Evolutionary conservation across 331 rosid genomes (phyloP).

Genomic region (Quercus phellos): DNA sequence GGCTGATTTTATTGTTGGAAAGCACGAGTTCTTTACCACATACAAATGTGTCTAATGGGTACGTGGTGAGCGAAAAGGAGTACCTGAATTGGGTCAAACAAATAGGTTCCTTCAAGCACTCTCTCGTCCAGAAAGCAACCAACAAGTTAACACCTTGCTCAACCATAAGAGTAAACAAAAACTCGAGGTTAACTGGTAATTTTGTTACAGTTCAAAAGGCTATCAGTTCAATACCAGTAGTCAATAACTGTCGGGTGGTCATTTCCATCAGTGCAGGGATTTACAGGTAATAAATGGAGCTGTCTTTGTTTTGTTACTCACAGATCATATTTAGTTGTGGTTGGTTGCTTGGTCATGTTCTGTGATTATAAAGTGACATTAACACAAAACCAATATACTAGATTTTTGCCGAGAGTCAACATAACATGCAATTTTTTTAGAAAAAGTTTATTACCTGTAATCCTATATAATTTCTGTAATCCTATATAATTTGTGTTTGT

Average conservation of each 20-base stretch:
- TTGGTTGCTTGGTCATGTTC: not conserved
- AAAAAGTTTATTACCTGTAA: no score
- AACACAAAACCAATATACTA: not conserved
- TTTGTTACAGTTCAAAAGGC: constrained; percentile 14
- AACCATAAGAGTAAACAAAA: constrained; percentile 3
- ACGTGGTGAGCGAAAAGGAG: not conserved
- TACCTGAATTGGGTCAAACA: constrained; percentile 15
- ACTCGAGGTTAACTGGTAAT: not conserved
- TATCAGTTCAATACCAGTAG: constrained; percentile 1
- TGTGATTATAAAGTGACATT: not conserved
- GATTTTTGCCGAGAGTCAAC: not conserved
- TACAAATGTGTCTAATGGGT: not conserved
- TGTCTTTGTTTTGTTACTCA: not conserved
- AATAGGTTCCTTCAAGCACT: constrained; percentile 19
- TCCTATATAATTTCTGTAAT: no score
- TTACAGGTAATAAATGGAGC: constrained; percentile 15
- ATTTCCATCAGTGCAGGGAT: constrained; percentile 12
- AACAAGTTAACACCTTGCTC: constrained; percentile 20
- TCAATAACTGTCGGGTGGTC: constrained; percentile 16
- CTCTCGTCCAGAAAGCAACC: constrained; percentile 10
- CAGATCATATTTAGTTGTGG: no score
- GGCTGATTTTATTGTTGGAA: not conserved
- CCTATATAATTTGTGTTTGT: no score
- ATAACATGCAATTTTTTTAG: no score
- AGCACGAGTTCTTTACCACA: not conserved